Percentiles rank a stretch among this genome's conserved stretches.
These are phyloP conservation scores for Xylariomycetidae sp. DNA, from an alignment of 2,329 filamentous ascomycete species.

Conservation along the genomic window DNA sequence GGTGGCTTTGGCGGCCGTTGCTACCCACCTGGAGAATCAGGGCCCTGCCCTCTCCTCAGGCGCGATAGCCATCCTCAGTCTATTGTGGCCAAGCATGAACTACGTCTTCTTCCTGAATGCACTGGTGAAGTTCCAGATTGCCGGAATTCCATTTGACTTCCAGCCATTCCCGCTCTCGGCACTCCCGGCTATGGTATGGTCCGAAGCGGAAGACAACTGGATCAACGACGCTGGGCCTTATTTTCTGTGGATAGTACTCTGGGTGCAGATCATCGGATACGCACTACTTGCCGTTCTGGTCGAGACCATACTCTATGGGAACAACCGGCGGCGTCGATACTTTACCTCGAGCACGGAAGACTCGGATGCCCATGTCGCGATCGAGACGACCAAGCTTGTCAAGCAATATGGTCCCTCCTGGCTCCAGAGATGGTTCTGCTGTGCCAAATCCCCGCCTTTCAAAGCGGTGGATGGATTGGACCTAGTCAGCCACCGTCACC, in stretches of 20 bases:
- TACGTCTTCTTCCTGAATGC: constrained; percentile 26
- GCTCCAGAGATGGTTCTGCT: constrained; percentile 24
- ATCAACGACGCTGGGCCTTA: constrained; percentile 18
- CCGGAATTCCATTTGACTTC: constrained; percentile 13
- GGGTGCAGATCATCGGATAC: constrained; percentile 28
- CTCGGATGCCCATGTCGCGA: constrained; percentile 13
- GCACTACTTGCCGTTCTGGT: constrained; percentile 25
- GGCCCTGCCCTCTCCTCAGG: constrained; percentile 4
- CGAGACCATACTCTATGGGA: constrained; percentile 29
- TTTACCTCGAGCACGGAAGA: constrained; percentile 15
- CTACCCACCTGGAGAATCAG: constrained; percentile 14
- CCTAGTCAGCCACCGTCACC: constrained; percentile 50
- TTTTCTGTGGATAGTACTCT: constrained; percentile 27
- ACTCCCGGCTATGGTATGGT: too few species aligned
- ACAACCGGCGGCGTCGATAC: constrained; percentile 24
- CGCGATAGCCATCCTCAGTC: constrained; percentile 15
- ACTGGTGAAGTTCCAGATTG: constrained; percentile 19
- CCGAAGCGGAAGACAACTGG: constrained; percentile 21
- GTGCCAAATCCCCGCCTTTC: constrained; percentile 21
- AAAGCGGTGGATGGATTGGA: constrained; percentile 56
- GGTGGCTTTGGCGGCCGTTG: constrained; percentile 21
- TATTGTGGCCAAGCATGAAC: constrained; percentile 28
- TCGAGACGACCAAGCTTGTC: constrained; percentile 21
- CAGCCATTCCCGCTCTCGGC: too few species aligned
- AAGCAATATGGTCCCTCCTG: constrained; percentile 28